Evolutionary conservation across 2,329 filamentous ascomycete species (phyloP).

Genomic region (Conoideocrella luteorostrata): DNA sequence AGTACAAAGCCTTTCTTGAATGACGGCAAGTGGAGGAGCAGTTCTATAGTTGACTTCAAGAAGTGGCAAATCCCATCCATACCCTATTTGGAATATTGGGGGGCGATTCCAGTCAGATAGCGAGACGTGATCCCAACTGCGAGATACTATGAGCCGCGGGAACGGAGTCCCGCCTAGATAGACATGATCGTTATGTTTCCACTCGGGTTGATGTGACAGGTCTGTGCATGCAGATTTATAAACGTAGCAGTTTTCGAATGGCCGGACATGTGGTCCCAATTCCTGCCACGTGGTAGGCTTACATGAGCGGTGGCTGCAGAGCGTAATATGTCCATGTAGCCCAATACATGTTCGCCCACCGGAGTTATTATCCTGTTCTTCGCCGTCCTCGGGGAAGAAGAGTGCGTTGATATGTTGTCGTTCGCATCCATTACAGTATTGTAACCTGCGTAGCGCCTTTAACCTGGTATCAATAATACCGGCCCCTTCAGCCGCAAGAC

Average conservation of each 20-base stretch:
- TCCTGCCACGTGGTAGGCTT: not conserved
- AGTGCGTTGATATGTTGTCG: not conserved
- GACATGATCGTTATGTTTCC: no score
- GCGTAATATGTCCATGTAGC: not conserved
- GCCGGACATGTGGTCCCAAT: not conserved
- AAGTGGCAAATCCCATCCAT: no score
- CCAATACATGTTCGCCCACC: not conserved
- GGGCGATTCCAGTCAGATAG: no score
- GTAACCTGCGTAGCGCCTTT: not conserved
- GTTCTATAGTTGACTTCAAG: no score
- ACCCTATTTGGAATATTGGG: no score
- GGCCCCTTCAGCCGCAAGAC: not conserved
- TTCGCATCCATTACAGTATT: not conserved
- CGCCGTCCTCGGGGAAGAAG: not conserved
- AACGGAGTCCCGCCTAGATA: no score
- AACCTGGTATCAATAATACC: not conserved
- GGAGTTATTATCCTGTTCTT: not conserved
- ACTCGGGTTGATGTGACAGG: no score
- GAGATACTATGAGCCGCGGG: no score
- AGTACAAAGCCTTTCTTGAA: no score
- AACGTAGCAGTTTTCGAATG: no score
- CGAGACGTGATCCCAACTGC: no score
- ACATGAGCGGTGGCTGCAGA: slow-evolving; percentile 2
- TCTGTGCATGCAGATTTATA: not conserved
- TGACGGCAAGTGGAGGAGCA: no score